Conservation (phyloP, 2,329 filamentous ascomycete species). For the Botryotinia convoluta region DNA sequence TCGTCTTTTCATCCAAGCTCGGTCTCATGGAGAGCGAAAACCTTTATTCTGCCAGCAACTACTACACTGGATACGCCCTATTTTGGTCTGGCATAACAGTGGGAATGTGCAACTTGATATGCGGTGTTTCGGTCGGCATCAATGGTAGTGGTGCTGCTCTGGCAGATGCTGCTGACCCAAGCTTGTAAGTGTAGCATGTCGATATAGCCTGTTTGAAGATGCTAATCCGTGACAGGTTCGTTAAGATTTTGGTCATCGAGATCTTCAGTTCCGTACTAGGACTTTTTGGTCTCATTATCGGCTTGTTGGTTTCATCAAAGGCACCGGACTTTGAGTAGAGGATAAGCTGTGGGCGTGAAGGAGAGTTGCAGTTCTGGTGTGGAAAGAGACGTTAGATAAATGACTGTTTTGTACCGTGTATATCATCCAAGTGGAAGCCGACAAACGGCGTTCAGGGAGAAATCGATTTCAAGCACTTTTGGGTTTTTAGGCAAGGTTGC, state of each 20-base stretch:
- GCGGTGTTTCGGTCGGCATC: slow-evolving; percentile 94
- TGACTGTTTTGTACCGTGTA: slow-evolving; percentile 27
- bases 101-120: slow-evolving; percentile 92
- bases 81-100: slow-evolving; percentile 97
- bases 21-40: slow-evolving; percentile 60
- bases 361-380: neutral
- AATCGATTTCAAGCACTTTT: slow-evolving; percentile 23
- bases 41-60: slow-evolving; percentile 72
- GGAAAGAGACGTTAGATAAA: slow-evolving; percentile 17
- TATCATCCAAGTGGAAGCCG: slow-evolving; percentile 24
- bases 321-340: slow-evolving; percentile 63
- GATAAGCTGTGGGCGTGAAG: neutral
- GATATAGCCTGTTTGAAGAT: neutral
- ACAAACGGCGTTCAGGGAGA: slow-evolving; percentile 31
- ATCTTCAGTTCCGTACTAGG: slow-evolving; percentile 98
- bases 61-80: slow-evolving; percentile 91
- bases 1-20: slow-evolving; percentile 93
- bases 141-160: slow-evolving; percentile 96
- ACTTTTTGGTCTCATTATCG: slow-evolving; percentile 93
- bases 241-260: slow-evolving; percentile 98
- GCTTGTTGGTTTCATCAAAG: slow-evolving; percentile 82
- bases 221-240: slow-evolving; percentile 62
- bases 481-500: slow-evolving; percentile 22
- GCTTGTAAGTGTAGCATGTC: slow-evolving; percentile 63
- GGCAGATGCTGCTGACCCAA: slow-evolving; percentile 89